Base-by-base conservation (phyloP, 495 filamentous ascomycete species). In the Penicillium antarcticum region DNA sequence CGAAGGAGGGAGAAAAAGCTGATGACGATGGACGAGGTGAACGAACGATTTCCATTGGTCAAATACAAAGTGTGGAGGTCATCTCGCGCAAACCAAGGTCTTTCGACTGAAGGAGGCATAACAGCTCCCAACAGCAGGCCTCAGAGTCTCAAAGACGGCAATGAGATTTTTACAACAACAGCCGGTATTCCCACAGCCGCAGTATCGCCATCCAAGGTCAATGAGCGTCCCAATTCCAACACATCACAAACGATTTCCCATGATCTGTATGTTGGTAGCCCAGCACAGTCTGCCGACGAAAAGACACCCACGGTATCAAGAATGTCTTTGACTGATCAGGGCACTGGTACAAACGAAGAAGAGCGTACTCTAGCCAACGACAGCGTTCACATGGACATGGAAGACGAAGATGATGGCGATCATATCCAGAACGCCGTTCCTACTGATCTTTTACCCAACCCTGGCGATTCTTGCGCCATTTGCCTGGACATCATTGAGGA, bases 1-100 rank as follows among this genome's bases (percentile, higher is more conserved):
- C 80, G 94, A 59, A 80, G 91, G 52, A 80, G 91, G 45, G 94
- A 98, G 69, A 97, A 97, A 78, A 97, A 95, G 64, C 67, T 99
- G 53, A 97, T 99, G 95, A 87, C 88, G 3, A 95, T 97, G 84
- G 94, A 99, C 44, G 94, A 99, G 67, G 94, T 97, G 36, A 97
- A 99, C 63, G 91, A 95, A 59, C 87, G 94, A 52, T 97, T 99
- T 62, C 95, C 94, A 0, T 80, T 96, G 61, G 83, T 83, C 39
- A 97, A 97, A 70, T 99, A 99, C 73, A 97, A 97, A 73, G 81
- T 80, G 42, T 99, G 95, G 94, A 84, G 92, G 48, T 81, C 90
- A 11, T 80, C 81, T 33, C 87, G 95, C 48, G 92, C 89, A 52
- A 78, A 82, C 34, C 83, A 92, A 73, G 95, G 92, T 24, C 72